Conservation (phyloP, 2,329 filamentous ascomycete genomes). For the Penicillium psychrosexuale region DNA sequence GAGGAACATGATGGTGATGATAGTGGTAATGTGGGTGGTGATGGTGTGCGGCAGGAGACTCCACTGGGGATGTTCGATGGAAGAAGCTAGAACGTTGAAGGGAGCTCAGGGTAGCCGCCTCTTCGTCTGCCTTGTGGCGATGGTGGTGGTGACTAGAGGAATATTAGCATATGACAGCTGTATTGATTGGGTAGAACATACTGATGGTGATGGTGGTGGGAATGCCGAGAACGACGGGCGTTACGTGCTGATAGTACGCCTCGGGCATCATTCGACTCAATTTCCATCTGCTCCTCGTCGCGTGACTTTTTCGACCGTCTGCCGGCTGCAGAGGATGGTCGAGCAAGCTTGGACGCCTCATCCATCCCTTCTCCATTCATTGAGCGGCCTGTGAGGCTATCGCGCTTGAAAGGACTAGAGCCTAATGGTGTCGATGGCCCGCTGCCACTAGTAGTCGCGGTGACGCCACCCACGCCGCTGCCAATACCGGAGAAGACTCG, state of each 20-base stretch:
- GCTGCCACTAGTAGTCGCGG: conserved; percentile 49
- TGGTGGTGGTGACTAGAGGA: conserved; percentile 50
- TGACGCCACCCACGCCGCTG: conserved; percentile 59
- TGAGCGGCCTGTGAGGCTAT: conserved; percentile 48
- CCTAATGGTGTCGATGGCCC: conserved; percentile 54
- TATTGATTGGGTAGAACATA: conserved; percentile 34
- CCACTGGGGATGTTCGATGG: conserved; percentile 30
- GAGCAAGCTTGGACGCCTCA: conserved; percentile 38
- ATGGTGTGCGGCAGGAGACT: conserved; percentile 31
- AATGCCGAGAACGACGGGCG: conserved; percentile 56
- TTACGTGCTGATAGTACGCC: conserved; percentile 62
- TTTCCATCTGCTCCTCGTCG: conserved; percentile 68
- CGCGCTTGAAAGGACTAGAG: conserved; percentile 51
- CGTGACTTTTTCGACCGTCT: conserved; percentile 67
- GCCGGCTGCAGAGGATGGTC: conserved; percentile 49
- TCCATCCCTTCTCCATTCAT: conserved; percentile 40
- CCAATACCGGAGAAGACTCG: conserved; percentile 94
- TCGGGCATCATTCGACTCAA: conserved; percentile 64
- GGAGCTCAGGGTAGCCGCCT: conserved; percentile 27
- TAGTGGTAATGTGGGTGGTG: conserved; percentile 49
- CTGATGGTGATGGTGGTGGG: conserved; percentile 61
- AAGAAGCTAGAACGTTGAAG: conserved; percentile 29
- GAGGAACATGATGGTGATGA: conserved; percentile 37
- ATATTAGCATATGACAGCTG: conserved; percentile 14
- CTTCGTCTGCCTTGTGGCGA: conserved; percentile 53